These are phyloP conservation scores for Schizosaccharomyces lindneri DNA, from an alignment of 805 yeast species.

Conservation along the genomic window DNA sequence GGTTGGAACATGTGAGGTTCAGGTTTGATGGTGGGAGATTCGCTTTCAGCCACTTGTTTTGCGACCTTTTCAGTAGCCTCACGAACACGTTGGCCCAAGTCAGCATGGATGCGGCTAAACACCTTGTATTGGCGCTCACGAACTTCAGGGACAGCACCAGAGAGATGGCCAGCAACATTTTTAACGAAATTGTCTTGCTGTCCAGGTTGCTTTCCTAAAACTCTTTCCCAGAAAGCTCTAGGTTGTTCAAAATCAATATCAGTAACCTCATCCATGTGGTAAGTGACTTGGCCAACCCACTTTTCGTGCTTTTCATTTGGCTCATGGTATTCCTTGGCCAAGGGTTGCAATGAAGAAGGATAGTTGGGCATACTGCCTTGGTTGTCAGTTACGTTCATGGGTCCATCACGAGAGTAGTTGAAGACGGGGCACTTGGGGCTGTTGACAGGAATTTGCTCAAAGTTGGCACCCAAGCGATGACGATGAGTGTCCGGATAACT, in stretches of 20 bases:
- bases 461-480: conserved; percentile 53
- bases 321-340: conserved; percentile 8
- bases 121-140: conserved; percentile 58
- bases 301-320: conserved; percentile 26
- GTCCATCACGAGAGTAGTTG: conserved; percentile 52
- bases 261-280: conserved; percentile 25
- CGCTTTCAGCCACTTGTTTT: not conserved
- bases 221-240: conserved; percentile 32
- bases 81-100: conserved; percentile 42
- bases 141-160: conserved; percentile 32
- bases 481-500: conserved; percentile 73
- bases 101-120: conserved; percentile 48
- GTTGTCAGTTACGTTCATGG: conserved; percentile 44
- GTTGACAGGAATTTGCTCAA: conserved; percentile 68
- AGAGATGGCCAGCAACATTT: conserved; percentile 52
- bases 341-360: conserved; percentile 22
- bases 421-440: conserved; percentile 38
- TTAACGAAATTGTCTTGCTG: conserved; percentile 65
- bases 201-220: conserved; percentile 49
- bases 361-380: conserved; percentile 60
- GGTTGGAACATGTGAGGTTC: not conserved
- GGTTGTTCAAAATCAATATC: conserved; percentile 60
- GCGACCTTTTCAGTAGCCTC: conserved; percentile 18
- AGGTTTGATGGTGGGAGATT: not conserved
- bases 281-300: conserved; percentile 59